Evolutionary conservation across 2,329 filamentous ascomycete genomes (phyloP).

Genomic region (Aspergillus carbonarius): DNA sequence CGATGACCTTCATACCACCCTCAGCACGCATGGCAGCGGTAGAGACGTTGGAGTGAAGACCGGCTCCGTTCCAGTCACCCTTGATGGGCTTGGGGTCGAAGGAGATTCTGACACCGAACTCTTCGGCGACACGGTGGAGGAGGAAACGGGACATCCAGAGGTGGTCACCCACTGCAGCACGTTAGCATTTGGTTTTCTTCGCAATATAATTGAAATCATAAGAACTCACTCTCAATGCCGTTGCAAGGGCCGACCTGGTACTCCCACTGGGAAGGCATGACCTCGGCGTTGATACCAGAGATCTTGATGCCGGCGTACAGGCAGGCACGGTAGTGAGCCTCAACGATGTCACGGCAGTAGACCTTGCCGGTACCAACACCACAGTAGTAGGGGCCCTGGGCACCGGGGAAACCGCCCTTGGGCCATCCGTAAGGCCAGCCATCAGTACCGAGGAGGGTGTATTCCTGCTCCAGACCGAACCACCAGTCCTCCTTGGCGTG

Average conservation of each 20-base stretch:
- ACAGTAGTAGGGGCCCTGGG: constrained; percentile 95
- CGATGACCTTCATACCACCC: constrained; percentile 94
- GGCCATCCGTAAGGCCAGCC: constrained; percentile 94
- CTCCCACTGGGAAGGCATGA: constrained; percentile 98
- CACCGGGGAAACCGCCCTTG: constrained; percentile 81
- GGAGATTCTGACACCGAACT: constrained; percentile 94
- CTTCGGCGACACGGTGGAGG: constrained; percentile 87
- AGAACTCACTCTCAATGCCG: constrained; percentile 73
- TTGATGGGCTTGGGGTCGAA: constrained; percentile 94
- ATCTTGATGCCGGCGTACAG: constrained; percentile 89
- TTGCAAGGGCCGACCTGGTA: constrained; percentile 91
- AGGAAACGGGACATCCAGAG: constrained; percentile 93
- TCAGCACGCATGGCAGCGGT: constrained; percentile 84
- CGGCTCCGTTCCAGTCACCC: constrained; percentile 96
- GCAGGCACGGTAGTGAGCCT: constrained; percentile 89
- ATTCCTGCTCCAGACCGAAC: constrained; percentile 98
- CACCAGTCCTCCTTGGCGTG: constrained; percentile 82
- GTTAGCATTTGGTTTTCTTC: constrained; percentile 22
- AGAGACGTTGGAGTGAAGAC: constrained; percentile 92
- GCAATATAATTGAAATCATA: background rate
- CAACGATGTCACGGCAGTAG: constrained; percentile 96
- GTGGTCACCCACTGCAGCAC: constrained; percentile 76
- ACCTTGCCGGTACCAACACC: constrained; percentile 97
- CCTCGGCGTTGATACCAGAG: constrained; percentile 97
- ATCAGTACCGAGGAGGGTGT: constrained; percentile 83